These are phyloP conservation scores for Linum usitatissimum DNA, from an alignment of 345 rosid genomes.

Conservation along the genomic window DNA sequence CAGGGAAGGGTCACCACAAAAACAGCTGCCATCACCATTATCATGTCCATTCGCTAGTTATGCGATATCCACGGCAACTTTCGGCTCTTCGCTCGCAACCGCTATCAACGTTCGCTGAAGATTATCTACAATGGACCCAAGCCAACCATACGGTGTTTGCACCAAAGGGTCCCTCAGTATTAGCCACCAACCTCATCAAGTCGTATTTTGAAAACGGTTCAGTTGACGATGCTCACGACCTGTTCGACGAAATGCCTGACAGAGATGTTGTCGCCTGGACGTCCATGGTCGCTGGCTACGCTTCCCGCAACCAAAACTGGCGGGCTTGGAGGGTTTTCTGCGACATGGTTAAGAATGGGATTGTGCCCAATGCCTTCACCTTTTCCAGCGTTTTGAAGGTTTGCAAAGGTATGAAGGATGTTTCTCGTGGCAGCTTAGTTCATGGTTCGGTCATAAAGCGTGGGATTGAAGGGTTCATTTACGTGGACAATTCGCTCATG, in stretches of 20 bases:
- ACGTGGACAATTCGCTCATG: conserved; percentile 60
- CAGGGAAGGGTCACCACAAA: no score
- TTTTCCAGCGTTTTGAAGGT: conserved; percentile 61
- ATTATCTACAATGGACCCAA: conserved; percentile 34
- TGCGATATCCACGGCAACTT: conserved; percentile 22
- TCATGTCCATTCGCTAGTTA: conserved; percentile 4
- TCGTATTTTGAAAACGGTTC: conserved; percentile 39
- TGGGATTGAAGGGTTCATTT: conserved; percentile 48
- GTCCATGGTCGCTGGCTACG: conserved; percentile 47
- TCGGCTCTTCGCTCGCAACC: conserved; percentile 22
- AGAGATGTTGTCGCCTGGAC: conserved; percentile 78
- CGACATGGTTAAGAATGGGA: conserved; percentile 40
- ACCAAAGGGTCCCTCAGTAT: conserved; percentile 41
- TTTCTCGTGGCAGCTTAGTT: conserved; percentile 42
- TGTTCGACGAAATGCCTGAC: conserved; percentile 64
- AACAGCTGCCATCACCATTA: conserved; percentile 1
- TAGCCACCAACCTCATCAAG: conserved; percentile 56
- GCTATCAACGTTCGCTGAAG: conserved; percentile 31
- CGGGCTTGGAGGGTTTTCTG: conserved; percentile 53
- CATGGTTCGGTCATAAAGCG: conserved; percentile 56
- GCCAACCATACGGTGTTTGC: conserved; percentile 10
- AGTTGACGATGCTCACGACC: conserved; percentile 29
- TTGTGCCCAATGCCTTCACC: conserved; percentile 50
- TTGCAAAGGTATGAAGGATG: conserved; percentile 50
- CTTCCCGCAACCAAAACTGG: conserved; percentile 30